phyloP scores from a whole-genome alignment of 1,284 basidiomycete species.

The Somion occarium region DNA sequence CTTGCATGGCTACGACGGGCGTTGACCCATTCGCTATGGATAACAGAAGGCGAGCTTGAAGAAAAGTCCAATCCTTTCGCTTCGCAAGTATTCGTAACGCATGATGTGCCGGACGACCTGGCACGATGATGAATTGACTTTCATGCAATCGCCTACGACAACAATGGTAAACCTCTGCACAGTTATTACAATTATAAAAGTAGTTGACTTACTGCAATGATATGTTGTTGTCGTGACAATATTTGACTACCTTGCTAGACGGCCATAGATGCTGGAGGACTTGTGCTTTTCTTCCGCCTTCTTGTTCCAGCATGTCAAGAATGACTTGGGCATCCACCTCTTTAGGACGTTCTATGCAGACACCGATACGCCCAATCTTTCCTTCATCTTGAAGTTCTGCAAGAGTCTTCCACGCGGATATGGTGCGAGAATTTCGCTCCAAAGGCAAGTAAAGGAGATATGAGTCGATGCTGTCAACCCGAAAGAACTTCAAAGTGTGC shows the following conservation, averaged over 20 bases:
- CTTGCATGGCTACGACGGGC: no score
- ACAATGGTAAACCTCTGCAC: no score
- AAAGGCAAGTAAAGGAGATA: neutral
- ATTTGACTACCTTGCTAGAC: neutral
- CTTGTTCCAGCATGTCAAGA: neutral
- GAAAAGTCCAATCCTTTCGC: no score
- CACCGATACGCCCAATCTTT: neutral
- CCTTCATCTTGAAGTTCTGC: neutral
- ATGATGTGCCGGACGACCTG: no score
- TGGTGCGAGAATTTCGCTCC: neutral
- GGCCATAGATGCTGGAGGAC: neutral
- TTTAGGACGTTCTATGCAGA: neutral
- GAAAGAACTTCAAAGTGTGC: no score
- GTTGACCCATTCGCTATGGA: no score
- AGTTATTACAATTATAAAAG: no score
- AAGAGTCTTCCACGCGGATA: neutral
- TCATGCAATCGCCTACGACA: no score
- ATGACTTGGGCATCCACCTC: neutral
- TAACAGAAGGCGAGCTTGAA: no score
- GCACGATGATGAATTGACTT: no score
- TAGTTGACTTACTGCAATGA: neutral
- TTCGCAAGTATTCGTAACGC: no score
- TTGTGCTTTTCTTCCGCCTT: neutral
- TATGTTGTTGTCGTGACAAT: neutral
- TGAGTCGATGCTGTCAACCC: no score